phyloP scores from a whole-genome alignment of 2,329 filamentous ascomycete genomes.

The Hypoxylon sp. region DNA sequence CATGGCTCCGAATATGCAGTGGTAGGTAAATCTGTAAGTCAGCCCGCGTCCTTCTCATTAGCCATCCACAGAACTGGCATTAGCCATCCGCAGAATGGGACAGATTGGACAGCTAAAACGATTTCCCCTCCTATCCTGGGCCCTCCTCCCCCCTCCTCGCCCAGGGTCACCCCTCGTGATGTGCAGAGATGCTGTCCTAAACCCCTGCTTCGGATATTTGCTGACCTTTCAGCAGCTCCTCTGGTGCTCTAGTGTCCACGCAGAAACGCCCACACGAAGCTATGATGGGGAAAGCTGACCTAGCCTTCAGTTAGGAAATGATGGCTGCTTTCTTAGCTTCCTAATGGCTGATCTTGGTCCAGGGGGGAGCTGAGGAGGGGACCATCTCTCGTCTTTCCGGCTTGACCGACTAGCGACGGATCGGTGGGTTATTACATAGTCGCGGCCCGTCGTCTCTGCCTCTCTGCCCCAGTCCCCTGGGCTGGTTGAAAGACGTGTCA shows the following conservation, averaged over 20 bases:
- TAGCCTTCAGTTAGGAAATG: not conserved
- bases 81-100: not conserved
- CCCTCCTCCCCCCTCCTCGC: not conserved
- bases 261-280: too few relatives aligned
- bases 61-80: not conserved
- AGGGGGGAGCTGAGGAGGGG: not conserved
- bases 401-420: not conserved
- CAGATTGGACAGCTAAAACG: not conserved
- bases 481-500: too few relatives aligned
- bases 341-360: not conserved
- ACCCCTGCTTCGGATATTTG: slow-evolving; percentile 1
- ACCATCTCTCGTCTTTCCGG: not conserved
- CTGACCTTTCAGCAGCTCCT: slow-evolving; percentile 20
- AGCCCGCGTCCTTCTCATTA: not conserved
- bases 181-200: slow-evolving; percentile 7
- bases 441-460: too few relatives aligned
- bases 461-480: too few relatives aligned
- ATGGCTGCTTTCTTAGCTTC: not conserved
- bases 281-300: slow-evolving; percentile 3
- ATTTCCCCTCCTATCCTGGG: not conserved
- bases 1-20: not conserved
- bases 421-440: not conserved
- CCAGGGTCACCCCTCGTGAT: slow-evolving; percentile 16
- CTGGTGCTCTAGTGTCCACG: slow-evolving; percentile 9
- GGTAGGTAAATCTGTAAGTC: not conserved